These are phyloP conservation scores for Leccinum insigne DNA, from an alignment of 1,284 basidiomycete species.

Conservation along the genomic window DNA sequence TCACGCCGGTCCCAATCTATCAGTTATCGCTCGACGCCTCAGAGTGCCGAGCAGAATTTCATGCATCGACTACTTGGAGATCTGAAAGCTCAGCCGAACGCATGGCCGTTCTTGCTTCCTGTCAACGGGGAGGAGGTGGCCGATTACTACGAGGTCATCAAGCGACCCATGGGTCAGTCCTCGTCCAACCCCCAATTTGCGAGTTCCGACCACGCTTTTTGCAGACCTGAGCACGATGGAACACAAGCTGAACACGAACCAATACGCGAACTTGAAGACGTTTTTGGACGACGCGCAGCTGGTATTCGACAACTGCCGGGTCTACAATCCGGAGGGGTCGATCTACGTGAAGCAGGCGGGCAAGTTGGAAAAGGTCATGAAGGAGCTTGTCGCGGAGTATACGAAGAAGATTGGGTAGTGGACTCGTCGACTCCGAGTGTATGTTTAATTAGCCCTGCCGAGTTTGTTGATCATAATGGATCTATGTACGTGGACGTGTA, in stretches of 20 bases:
- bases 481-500: neutral
- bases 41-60: slow-evolving; percentile 56
- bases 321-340: slow-evolving; percentile 87
- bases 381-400: slow-evolving; percentile 47
- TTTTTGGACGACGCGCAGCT: slow-evolving; percentile 84
- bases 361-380: slow-evolving; percentile 75
- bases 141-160: slow-evolving; percentile 93
- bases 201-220: slow-evolving; percentile 3
- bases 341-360: slow-evolving; percentile 89
- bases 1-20: slow-evolving; percentile 14
- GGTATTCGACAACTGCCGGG: slow-evolving; percentile 90
- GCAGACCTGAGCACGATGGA: slow-evolving; percentile 90
- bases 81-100: slow-evolving; percentile 76
- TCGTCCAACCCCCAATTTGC: neutral
- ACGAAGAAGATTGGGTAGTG: slow-evolving; percentile 22
- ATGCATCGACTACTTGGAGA: slow-evolving; percentile 90
- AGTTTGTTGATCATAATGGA: neutral
- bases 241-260: slow-evolving; percentile 83
- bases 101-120: slow-evolving; percentile 89
- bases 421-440: neutral
- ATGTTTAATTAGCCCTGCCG: neutral
- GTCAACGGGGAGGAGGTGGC: slow-evolving; percentile 84
- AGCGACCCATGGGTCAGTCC: slow-evolving; percentile 88
- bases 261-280: slow-evolving; percentile 76
- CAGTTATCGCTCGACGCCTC: slow-evolving; percentile 44